Percentiles rank a stretch among this genome's conserved stretches.
Conservation (phyloP, 306 rosid genomes). For the Luffa acutangula region DNA sequence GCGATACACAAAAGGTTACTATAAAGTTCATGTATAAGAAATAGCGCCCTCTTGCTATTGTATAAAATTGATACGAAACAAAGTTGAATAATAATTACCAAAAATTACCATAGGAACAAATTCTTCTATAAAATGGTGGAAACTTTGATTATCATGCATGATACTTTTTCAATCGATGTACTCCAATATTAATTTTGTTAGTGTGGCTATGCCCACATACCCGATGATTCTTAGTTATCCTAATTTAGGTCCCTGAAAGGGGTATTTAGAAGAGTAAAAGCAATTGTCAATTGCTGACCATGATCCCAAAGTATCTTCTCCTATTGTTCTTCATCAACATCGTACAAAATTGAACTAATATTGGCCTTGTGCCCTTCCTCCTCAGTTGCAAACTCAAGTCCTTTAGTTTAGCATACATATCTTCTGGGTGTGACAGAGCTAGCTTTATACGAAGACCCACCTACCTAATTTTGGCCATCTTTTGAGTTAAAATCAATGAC, state of each 20-base stretch:
- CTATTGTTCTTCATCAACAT: slow-evolving; percentile 43
- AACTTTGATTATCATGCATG: slow-evolving; percentile 40
- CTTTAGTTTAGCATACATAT: slow-evolving; percentile 30
- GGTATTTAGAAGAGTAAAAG: slow-evolving; percentile 36
- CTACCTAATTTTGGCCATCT: no score
- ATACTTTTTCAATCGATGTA: slow-evolving; percentile 21
- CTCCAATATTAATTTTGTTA: no score
- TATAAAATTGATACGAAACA: neutral
- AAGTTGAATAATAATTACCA: slow-evolving; percentile 25
- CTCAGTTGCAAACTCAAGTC: slow-evolving; percentile 35
- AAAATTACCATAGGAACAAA: slow-evolving; percentile 42
- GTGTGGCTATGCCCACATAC: no score
- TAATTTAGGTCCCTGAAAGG: neutral
- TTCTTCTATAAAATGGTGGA: slow-evolving; percentile 41
- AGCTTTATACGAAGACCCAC: no score
- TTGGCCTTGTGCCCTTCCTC: slow-evolving; percentile 48
- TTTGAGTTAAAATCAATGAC: no score
- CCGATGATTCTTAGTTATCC: no score
- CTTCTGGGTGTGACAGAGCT: neutral
- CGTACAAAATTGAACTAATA: slow-evolving; percentile 39
- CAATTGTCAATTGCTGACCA: slow-evolving; percentile 45
- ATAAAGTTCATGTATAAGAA: neutral
- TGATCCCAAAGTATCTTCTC: slow-evolving; percentile 55
- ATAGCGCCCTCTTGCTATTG: neutral
- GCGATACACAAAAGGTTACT: neutral